Evolutionary conservation across 306 rosid genomes (phyloP).

Genomic region (Rosa lucieae): DNA sequence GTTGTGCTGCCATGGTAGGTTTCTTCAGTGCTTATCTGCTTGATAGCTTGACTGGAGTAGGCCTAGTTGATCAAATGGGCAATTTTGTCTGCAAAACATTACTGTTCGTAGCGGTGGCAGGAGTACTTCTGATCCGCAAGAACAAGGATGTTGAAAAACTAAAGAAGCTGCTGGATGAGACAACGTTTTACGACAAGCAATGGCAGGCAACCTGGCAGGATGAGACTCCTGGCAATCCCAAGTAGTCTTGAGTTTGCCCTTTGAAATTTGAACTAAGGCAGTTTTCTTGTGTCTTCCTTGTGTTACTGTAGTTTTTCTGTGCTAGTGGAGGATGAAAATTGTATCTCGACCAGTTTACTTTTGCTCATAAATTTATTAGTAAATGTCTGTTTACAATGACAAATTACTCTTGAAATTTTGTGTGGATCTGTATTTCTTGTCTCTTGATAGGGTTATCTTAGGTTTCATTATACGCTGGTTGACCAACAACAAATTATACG

Average conservation of each 20-base stretch:
- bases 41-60: constrained; percentile 98
- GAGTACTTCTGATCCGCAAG: constrained; percentile 91
- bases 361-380: background rate
- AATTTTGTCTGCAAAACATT: constrained; percentile 95
- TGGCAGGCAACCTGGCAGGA: constrained; percentile 99
- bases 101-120: constrained; percentile 74
- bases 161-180: constrained; percentile 84
- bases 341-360: background rate
- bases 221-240: constrained; percentile 51
- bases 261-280: background rate
- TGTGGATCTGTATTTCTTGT: background rate
- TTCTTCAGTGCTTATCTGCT: constrained; percentile 94
- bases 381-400: constrained; percentile 9
- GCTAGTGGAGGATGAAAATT: constrained; percentile 8
- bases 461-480: background rate
- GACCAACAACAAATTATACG: background rate
- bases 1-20: constrained; percentile 66
- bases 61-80: constrained; percentile 92
- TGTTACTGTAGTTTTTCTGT: constrained; percentile 7
- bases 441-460: background rate
- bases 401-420: background rate
- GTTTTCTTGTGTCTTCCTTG: background rate
- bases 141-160: constrained; percentile 79
- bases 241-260: constrained; percentile 33
- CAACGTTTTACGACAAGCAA: constrained; percentile 95